A percentile compares a stretch with the other conserved stretches of the same genome.
These are phyloP conservation scores for Aphanomyces invadans DNA, from an alignment of 352 stramenopile species.

Conservation along the genomic window DNA sequence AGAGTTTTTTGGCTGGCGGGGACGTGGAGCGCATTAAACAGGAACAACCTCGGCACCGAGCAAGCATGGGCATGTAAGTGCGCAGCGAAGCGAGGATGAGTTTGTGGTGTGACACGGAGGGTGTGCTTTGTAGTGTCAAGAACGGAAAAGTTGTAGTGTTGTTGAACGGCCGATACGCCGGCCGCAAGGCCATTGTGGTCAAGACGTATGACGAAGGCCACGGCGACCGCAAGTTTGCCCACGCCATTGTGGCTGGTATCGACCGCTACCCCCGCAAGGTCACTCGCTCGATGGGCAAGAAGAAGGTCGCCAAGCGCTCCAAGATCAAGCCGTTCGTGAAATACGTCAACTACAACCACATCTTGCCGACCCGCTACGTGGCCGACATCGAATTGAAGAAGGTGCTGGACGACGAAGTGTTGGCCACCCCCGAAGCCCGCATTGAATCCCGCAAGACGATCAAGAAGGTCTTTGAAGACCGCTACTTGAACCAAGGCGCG, in stretches of 20 bases:
- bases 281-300: slow-evolving; percentile 94
- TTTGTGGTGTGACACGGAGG: slow-evolving; percentile 76
- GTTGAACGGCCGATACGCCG: slow-evolving; percentile 96
- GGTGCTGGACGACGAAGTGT: slow-evolving; percentile 87
- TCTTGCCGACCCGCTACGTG: slow-evolving; percentile 99
- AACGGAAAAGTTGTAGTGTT: slow-evolving; percentile 99
- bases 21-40: slow-evolving; percentile 5
- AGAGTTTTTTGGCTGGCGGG: slow-evolving; percentile 1
- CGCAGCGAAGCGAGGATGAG: not conserved
- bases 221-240: slow-evolving; percentile 94
- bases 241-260: slow-evolving; percentile 96
- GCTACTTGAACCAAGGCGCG: slow-evolving; percentile 90
- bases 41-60: slow-evolving; percentile 23
- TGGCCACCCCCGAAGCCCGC: slow-evolving; percentile 72
- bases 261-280: slow-evolving; percentile 95
- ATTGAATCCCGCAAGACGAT: slow-evolving; percentile 96
- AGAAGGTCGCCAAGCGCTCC: slow-evolving; percentile 95
- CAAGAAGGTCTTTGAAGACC: slow-evolving; percentile 99
- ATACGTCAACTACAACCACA: slow-evolving; percentile 99
- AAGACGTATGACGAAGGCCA: slow-evolving; percentile 97
- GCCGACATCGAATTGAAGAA: slow-evolving; percentile 99
- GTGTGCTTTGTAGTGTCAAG: slow-evolving; percentile 88
- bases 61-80: slow-evolving; percentile 25
- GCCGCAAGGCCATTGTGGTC: slow-evolving; percentile 98
- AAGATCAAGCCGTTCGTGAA: slow-evolving; percentile 99